Evolutionary conservation across 768 basidiomycete species (phyloP).

Genomic region (Boletus bicolor): DNA sequence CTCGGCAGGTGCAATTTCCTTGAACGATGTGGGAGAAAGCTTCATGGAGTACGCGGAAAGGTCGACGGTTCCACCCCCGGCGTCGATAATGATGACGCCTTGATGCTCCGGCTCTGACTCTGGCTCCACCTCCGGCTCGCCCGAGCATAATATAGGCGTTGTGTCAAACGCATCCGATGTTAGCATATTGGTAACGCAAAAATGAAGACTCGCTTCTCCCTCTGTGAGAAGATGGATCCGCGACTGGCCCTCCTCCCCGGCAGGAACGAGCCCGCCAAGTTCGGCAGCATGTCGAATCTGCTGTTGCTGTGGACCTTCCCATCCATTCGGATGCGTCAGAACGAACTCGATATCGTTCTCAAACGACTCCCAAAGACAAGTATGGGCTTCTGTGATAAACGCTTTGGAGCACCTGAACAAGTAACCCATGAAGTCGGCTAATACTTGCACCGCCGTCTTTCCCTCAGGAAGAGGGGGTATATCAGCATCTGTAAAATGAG

Average conservation of each 20-base stretch:
- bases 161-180: slow-evolving; percentile 27
- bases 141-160: slow-evolving; percentile 6
- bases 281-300: slow-evolving; percentile 51
- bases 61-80: slow-evolving; percentile 43
- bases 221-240: slow-evolving; percentile 57
- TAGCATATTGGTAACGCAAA: slow-evolving; percentile 47
- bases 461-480: slow-evolving; percentile 12
- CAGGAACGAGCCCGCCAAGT: slow-evolving; percentile 46
- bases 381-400: slow-evolving; percentile 45
- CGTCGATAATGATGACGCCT: slow-evolving; percentile 46
- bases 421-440: slow-evolving; percentile 44
- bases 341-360: slow-evolving; percentile 45
- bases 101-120: slow-evolving; percentile 19
- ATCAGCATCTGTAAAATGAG: slow-evolving; percentile 22
- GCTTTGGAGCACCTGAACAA: slow-evolving; percentile 39
- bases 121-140: slow-evolving; percentile 17
- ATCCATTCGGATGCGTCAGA: slow-evolving; percentile 60
- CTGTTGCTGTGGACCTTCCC: slow-evolving; percentile 56
- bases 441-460: slow-evolving; percentile 8
- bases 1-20: slow-evolving; percentile 35
- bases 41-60: slow-evolving; percentile 40
- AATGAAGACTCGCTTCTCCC: slow-evolving; percentile 54
- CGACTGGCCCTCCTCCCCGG: slow-evolving; percentile 34
- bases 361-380: slow-evolving; percentile 41
- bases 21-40: slow-evolving; percentile 35